Percentiles rank a stretch among this genome's conserved stretches.
Conservation (phyloP, 495 filamentous ascomycete species). For the Letharia columbiana region DNA sequence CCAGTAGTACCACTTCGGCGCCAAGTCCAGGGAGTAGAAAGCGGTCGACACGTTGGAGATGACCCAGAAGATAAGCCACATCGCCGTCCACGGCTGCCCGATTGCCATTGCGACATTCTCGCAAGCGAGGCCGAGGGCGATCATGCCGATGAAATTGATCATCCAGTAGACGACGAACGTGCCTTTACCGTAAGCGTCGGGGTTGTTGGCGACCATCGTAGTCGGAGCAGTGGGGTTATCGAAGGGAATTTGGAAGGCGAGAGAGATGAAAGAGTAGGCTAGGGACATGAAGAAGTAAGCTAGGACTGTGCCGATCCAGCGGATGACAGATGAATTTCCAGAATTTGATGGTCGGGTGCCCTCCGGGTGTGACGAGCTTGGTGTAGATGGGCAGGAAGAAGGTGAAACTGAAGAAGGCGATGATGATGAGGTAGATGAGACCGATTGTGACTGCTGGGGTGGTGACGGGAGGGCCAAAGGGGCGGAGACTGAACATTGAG, state of each 20-base stretch:
- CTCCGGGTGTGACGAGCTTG: conserved; percentile 42
- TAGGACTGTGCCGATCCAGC: conserved; percentile 48
- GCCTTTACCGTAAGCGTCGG: conserved; percentile 51
- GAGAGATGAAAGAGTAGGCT: conserved; percentile 55
- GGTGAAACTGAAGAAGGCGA: conserved; percentile 62
- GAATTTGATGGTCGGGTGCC: conserved; percentile 52
- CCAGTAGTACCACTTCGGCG: conserved; percentile 55
- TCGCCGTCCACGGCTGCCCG: conserved; percentile 56
- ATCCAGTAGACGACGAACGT: conserved; percentile 68
- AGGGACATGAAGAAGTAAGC: conserved; percentile 62
- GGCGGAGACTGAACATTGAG: conserved; percentile 51
- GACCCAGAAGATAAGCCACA: conserved; percentile 72
- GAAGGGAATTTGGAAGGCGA: conserved; percentile 61
- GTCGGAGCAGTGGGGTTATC: conserved; percentile 36
- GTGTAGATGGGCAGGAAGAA: conserved; percentile 63
- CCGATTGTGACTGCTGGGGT: conserved; percentile 57
- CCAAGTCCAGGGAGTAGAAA: conserved; percentile 55
- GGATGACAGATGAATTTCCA: conserved; percentile 54
- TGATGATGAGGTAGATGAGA: conserved; percentile 64
- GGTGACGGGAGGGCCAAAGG: conserved; percentile 48
- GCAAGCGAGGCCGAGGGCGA: conserved; percentile 56
- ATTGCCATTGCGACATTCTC: conserved; percentile 67
- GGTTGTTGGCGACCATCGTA: conserved; percentile 36
- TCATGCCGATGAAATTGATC: conserved; percentile 66
- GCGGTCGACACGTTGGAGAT: conserved; percentile 59